Base-by-base conservation (phyloP, 768 basidiomycete genomes). In the Russula ochroleuca region DNA sequence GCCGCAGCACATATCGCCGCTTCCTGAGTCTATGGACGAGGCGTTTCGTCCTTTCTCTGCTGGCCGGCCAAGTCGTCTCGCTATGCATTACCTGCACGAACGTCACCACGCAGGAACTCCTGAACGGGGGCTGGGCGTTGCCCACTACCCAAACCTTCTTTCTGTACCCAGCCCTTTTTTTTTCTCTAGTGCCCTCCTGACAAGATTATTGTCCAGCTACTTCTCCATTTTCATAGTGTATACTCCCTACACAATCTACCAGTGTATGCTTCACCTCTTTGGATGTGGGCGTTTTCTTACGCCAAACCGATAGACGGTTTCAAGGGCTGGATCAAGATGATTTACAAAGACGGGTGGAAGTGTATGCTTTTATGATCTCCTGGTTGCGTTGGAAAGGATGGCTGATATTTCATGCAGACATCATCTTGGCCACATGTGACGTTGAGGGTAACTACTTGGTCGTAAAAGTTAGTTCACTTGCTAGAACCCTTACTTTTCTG, bases 391-490 rank as follows among this genome's bases (percentile, higher is more conserved):
- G 57, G 11, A n/a, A 31, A 40, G 19, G n/a, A 41, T 4, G 45
- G 21, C 52, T 59, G 58, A 63, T 21, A 53, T 49, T 58, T 7
- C 21, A 3, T 68, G 2, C 69, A 93, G 92, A 94, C 73, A 73
- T 92, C 64, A 79, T 93, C 62, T 78, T 94, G 37, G 91, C 88
- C 25, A 82, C 79, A 33, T 89, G 84, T 72, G 92, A 94, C 70
- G 92, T 94, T 41, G 92, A 94, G 72, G 92, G 87, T 38, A 94
- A 94, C 72, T 94, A 91, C 71, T 75, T 92, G 64, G 92, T 89
- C 48, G 85, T 94, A 59, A 90, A 90, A 73, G 86, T 84, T 8
- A 28, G 52, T 21, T 63, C 41, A 72, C 21, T 31, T 0, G 17
- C 45, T 45, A 23, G 31, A 15, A 19, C 45, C 38, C 25, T 38